Conservation (phyloP, 2,329 filamentous ascomycete species). For the Monilinia aucupariae region DNA sequence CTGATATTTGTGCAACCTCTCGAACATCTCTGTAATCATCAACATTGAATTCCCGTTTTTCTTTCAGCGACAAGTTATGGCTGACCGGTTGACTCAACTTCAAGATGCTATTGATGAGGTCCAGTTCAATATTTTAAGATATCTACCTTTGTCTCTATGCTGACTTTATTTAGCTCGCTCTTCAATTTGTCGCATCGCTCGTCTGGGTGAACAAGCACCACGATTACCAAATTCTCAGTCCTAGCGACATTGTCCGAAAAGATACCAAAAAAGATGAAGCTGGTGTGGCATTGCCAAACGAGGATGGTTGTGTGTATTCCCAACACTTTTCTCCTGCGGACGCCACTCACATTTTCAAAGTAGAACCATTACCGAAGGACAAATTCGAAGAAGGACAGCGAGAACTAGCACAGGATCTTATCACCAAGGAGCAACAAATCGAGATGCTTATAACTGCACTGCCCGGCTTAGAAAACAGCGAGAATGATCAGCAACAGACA, state of each 20-base stretch:
- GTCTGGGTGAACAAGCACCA: slow-evolving; percentile 65
- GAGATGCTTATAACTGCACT: slow-evolving; percentile 69
- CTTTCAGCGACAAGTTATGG: slow-evolving; percentile 44
- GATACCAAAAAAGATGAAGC: slow-evolving; percentile 40
- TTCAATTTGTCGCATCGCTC: slow-evolving; percentile 62
- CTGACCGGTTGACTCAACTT: slow-evolving; percentile 73
- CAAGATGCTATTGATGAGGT: slow-evolving; percentile 83
- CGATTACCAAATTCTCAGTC: slow-evolving; percentile 55
- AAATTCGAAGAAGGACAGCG: slow-evolving; percentile 62
- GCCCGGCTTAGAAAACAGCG: slow-evolving; percentile 72
- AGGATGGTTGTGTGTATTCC: slow-evolving; percentile 5
- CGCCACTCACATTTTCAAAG: slow-evolving; percentile 36
- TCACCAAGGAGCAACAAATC: slow-evolving; percentile 78
- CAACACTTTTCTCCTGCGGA: neutral
- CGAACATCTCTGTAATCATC: neutral
- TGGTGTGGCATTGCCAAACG: slow-evolving; percentile 22
- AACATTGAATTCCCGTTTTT: neutral
- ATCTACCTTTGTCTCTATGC: slow-evolving; percentile 3
- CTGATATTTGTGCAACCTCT: neutral
- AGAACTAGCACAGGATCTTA: slow-evolving; percentile 70
- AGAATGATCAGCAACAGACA: slow-evolving; percentile 66
- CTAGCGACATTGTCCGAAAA: slow-evolving; percentile 54
- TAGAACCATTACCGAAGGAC: slow-evolving; percentile 56
- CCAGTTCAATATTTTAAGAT: slow-evolving; percentile 24
- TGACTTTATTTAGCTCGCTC: slow-evolving; percentile 48